phyloP scores from a whole-genome alignment of 139 green algal genomes.

The Desmodesmus armatus region DNA sequence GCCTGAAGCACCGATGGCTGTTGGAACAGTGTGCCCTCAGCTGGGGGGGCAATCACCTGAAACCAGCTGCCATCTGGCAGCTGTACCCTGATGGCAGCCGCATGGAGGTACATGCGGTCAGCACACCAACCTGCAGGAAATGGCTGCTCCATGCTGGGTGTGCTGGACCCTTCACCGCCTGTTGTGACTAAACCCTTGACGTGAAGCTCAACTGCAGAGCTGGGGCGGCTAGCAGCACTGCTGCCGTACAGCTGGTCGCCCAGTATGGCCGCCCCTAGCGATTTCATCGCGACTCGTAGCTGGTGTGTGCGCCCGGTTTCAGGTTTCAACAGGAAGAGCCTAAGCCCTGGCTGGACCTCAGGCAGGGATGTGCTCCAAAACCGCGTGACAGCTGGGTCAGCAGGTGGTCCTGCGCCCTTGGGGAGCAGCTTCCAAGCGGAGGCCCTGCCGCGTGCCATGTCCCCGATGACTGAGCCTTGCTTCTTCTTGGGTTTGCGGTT shows the following conservation, averaged over 20 bases:
- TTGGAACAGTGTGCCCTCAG: not conserved
- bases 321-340: slow-evolving; percentile 28
- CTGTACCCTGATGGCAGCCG: slow-evolving; percentile 18
- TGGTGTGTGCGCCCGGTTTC: slow-evolving; percentile 31
- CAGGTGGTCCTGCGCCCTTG: not conserved
- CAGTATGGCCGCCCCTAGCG: not conserved
- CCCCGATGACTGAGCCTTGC: slow-evolving; percentile 18
- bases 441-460: slow-evolving; percentile 7
- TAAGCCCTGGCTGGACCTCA: slow-evolving; percentile 17
- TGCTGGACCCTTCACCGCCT: no score
- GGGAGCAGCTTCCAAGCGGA: slow-evolving; percentile 4
- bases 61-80: slow-evolving; percentile 27
- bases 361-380: not conserved
- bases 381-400: slow-evolving; percentile 7
- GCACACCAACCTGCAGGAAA: no score
- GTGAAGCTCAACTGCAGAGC: not conserved
- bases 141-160: no score
- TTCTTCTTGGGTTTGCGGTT: slow-evolving; percentile 13
- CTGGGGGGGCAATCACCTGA: slow-evolving; percentile 1
- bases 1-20: not conserved
- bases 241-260: not conserved
- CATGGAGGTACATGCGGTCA: slow-evolving; percentile 34
- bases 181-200: not conserved
- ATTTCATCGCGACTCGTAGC: slow-evolving; percentile 18
- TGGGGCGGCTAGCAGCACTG: not conserved